Evolutionary conservation across 805 yeast genomes (phyloP).

Genomic region (Monosporozyma servazzii): DNA sequence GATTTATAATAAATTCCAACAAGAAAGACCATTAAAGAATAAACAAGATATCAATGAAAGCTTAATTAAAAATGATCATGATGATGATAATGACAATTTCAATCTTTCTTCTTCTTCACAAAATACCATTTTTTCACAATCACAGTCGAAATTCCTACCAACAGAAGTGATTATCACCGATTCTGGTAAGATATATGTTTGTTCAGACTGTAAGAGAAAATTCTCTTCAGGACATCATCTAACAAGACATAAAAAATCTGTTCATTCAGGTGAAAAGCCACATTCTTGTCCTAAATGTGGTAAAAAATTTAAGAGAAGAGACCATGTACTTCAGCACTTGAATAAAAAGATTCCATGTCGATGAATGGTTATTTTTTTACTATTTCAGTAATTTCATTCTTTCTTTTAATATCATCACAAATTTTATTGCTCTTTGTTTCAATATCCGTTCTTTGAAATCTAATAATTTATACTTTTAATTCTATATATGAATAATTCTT

Average conservation of each 20-base stretch:
- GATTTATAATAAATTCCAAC: not conserved
- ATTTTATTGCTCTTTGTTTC: not conserved
- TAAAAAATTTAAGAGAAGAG: slow-evolving; percentile 29
- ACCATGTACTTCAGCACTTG: slow-evolving; percentile 30
- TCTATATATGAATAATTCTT: not conserved
- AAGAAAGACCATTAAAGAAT: not conserved
- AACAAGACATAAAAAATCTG: slow-evolving; percentile 31
- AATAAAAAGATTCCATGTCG: slow-evolving; percentile 19
- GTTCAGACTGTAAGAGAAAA: slow-evolving; percentile 26
- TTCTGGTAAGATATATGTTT: slow-evolving; percentile 26
- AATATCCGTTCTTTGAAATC: not conserved
- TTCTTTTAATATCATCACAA: not conserved
- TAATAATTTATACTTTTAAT: not conserved
- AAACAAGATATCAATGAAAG: not conserved
- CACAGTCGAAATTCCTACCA: slow-evolving; percentile 12
- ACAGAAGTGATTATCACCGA: slow-evolving; percentile 26
- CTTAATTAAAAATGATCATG: slow-evolving; percentile 1
- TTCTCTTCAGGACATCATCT: slow-evolving; percentile 31
- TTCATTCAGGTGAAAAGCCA: slow-evolving; percentile 30
- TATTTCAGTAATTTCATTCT: no score
- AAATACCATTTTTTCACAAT: not conserved
- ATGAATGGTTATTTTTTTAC: not conserved
- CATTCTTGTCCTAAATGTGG: slow-evolving; percentile 31
- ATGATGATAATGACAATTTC: not conserved
- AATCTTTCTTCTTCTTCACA: not conserved